phyloP scores from a whole-genome alignment of 2,329 filamentous ascomycete species.

The Mollisiaceae sp. region DNA sequence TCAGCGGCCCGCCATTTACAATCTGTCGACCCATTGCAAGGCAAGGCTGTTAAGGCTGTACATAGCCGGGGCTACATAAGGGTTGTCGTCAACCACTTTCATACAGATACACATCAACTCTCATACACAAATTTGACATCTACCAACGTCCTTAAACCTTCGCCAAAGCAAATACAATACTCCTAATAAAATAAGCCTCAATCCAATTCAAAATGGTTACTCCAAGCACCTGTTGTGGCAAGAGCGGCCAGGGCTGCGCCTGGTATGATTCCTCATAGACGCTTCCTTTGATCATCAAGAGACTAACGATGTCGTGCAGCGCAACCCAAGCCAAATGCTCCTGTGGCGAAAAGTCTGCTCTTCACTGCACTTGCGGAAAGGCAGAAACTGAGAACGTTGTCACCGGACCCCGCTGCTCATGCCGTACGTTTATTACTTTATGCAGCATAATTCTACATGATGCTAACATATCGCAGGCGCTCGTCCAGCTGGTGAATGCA shows the following conservation, averaged over 20 bases:
- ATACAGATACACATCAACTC: background rate
- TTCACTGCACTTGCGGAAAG: conserved; percentile 86
- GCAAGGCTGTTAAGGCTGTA: conserved; percentile 1
- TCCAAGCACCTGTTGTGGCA: conserved; percentile 42
- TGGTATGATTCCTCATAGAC: conserved; percentile 35
- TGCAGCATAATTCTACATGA: background rate
- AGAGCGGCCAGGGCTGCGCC: conserved; percentile 40
- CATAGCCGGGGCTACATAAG: background rate
- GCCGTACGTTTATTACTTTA: conserved; percentile 57
- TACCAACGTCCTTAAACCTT: background rate
- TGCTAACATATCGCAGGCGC: conserved; percentile 47
- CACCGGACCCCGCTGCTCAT: conserved; percentile 78
- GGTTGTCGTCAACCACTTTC: background rate
- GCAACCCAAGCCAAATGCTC: conserved; percentile 77
- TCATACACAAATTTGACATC: conserved; percentile 6
- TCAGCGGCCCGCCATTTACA: background rate
- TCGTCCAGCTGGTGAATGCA: conserved; percentile 80
- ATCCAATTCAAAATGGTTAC: conserved; percentile 35
- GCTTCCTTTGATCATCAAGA: background rate
- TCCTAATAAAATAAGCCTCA: conserved; percentile 8
- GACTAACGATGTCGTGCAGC: conserved; percentile 39
- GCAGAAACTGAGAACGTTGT: conserved; percentile 75
- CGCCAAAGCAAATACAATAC: conserved; percentile 7
- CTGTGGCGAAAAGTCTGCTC: conserved; percentile 85
- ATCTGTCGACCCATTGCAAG: background rate